Evolutionary conservation across 768 basidiomycete genomes (phyloP), one percentile per base, ranked within the genome.

Genomic region (Boletus rubescentipes): DNA sequence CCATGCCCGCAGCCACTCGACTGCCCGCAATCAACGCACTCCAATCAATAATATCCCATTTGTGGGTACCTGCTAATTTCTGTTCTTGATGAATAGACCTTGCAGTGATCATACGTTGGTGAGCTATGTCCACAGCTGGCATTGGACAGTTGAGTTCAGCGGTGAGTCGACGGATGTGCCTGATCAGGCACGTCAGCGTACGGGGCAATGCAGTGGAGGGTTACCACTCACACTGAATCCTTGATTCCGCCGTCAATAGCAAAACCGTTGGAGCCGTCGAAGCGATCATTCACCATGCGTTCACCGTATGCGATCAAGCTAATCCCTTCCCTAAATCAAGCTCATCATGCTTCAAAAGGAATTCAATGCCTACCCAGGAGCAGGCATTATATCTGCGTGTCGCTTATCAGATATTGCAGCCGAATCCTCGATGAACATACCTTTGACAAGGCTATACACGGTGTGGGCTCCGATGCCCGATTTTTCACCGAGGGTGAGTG

Each of bases 161-260:
- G 1, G 85, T 82, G 10, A 94, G 76, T 45, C 78, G 79, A 51
- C 87, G 85, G 49, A 93, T 84, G 66, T 88, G 87, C 26, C 82
- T 83, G 54, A 18, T 39, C 26, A 51, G 30, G 10, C 52, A 52
- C 23, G 21, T 66, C 29, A 52, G 39, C 38, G 58, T 37, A 9
- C 16, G 9, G 2, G 5, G 57, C 30, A 34, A 48, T 46, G 9
- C 9, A 49, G 18, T 26, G 9, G 30, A 32, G 54, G n/a, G 35
- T 16, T 7, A 50, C 8, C 8, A 74, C 79, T 31, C 41, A 85
- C 79, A 80, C 71, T 0, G 90, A 87, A 64, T 94, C 93, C 64
- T 93, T 93, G 63, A 96, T 84, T 16, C 91, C 93, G n/a, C 89
- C 89, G 42, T 90, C 85, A 45, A 94, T 82, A 12, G 85, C 74